Evolutionary conservation across 2,329 filamentous ascomycete genomes (phyloP).

Genomic region (Elsinoe necatrix): DNA sequence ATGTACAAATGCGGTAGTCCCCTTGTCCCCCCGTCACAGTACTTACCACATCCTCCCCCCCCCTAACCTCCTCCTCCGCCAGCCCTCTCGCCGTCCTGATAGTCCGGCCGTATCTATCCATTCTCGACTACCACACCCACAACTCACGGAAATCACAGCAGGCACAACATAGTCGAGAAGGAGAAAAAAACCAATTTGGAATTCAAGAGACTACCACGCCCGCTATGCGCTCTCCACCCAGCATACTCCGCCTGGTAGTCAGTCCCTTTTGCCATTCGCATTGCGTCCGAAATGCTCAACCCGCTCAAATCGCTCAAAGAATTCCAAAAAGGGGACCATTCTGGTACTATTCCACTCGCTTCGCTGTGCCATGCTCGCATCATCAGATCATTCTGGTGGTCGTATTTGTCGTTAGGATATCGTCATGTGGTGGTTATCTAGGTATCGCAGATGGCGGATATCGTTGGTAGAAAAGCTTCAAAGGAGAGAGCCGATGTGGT

Average conservation of each 20-base stretch:
- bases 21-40: too few species aligned
- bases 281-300: neutral
- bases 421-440: neutral
- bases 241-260: neutral
- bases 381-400: neutral
- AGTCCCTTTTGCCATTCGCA: neutral
- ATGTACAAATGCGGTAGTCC: too few species aligned
- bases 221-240: neutral
- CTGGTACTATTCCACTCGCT: neutral
- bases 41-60: too few species aligned
- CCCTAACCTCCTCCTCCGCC: too few species aligned
- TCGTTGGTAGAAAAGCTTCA: neutral
- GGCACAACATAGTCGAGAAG: neutral
- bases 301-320: neutral
- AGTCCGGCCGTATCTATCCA: too few species aligned
- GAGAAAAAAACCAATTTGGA: neutral
- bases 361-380: neutral
- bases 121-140: neutral
- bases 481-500: neutral
- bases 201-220: neutral
- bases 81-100: too few species aligned
- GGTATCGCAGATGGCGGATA: neutral
- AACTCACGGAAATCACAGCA: neutral
- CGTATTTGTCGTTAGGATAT: neutral
- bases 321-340: neutral